phyloP scores from a whole-genome alignment of 2,329 filamentous ascomycete genomes.

The Fusarium torreyae region DNA sequence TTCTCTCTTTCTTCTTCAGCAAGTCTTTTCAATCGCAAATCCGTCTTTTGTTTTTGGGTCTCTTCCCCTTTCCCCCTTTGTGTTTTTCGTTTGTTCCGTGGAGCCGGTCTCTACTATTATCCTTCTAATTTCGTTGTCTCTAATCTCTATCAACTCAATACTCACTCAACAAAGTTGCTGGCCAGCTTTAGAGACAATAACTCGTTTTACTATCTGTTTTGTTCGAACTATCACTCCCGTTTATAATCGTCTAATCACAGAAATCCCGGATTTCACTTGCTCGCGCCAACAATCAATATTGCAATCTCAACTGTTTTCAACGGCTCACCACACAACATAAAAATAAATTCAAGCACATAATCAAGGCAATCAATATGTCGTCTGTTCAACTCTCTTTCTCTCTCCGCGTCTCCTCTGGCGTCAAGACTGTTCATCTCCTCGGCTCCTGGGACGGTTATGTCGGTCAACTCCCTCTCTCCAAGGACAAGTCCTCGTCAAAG shows the following conservation, averaged over 20 bases:
- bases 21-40: conserved; percentile 72
- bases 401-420: conserved; percentile 94
- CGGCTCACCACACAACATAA: conserved; percentile 46
- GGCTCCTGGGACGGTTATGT: conserved; percentile 99
- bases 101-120: conserved; percentile 70
- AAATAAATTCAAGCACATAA: conserved; percentile 40
- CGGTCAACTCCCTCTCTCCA: conserved; percentile 93
- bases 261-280: conserved; percentile 70
- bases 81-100: conserved; percentile 58
- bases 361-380: conserved; percentile 78
- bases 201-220: conserved; percentile 41
- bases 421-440: conserved; percentile 97
- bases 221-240: conserved; percentile 47
- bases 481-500: conserved; percentile 86
- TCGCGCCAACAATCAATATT: conserved; percentile 58
- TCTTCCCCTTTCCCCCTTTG: conserved; percentile 58
- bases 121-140: conserved; percentile 56
- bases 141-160: conserved; percentile 44
- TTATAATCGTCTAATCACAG: conserved; percentile 62
- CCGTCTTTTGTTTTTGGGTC: conserved; percentile 63
- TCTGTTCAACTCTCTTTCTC: conserved; percentile 95
- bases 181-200: conserved; percentile 58
- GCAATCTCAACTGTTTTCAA: conserved; percentile 28
- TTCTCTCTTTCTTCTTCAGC: conserved; percentile 71
- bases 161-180: conserved; percentile 55